Evolutionary conservation across 139 green algal species (phyloP).

Genomic region (Micractinium conductrix): DNA sequence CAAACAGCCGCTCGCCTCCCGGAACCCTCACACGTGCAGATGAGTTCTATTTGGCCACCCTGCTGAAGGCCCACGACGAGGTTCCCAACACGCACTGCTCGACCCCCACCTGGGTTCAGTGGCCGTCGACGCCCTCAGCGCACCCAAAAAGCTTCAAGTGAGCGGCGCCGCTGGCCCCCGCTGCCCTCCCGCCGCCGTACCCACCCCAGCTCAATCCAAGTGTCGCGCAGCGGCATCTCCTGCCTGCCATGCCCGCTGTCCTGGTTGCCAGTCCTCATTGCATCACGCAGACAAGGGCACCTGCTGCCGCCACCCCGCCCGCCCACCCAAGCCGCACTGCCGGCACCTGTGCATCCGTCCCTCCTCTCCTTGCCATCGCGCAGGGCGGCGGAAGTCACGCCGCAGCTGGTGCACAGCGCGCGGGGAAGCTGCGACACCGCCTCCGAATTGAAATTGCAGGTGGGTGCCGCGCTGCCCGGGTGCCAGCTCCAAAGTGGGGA

Average conservation of each 20-base stretch:
- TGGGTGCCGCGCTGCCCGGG: not conserved
- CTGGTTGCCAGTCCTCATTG: not conserved
- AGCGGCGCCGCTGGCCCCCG: not conserved
- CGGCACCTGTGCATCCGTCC: not conserved
- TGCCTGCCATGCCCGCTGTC: no score
- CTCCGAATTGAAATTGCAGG: not conserved
- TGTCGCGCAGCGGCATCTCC: not conserved
- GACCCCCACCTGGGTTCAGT: not conserved
- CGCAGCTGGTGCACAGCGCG: not conserved
- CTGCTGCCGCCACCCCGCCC: not conserved
- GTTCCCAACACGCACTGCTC: not conserved
- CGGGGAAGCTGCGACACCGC: not conserved
- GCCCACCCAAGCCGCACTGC: not conserved
- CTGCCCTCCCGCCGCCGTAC: not conserved
- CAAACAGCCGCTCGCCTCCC: no score
- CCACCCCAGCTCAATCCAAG: no score
- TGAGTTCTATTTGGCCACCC: constrained; percentile 41
- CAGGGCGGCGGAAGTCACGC: not conserved
- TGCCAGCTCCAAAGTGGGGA: no score
- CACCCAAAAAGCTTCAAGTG: not conserved
- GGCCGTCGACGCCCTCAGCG: not conserved
- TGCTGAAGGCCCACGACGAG: constrained; percentile 14
- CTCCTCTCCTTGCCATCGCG: not conserved
- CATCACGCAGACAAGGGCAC: not conserved
- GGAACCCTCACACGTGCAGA: no score